Base-by-base conservation (phyloP, 805 yeast species). In the Lipomyces oligophaga region DNA sequence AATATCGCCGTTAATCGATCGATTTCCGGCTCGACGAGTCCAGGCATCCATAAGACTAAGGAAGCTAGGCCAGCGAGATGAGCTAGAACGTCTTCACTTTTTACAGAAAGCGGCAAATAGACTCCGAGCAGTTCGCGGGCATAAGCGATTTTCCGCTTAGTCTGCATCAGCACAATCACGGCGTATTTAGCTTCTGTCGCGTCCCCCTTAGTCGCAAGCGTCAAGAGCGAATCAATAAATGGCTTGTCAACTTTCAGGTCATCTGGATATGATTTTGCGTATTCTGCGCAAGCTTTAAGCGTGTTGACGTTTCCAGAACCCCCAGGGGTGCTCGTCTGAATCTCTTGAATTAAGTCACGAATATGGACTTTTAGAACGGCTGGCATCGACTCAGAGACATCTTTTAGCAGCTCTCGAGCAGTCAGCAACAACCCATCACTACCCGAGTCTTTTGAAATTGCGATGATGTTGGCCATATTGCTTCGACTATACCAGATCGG, bases 151-250 rank as follows among this genome's bases (percentile, higher is more conserved):
- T 72, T 72, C 40, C 66, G 66, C 2, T 70, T 63, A 2, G 73
- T 64, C n/a, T 77, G 67, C 2, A 78, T 72, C 5, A 85, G 51
- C 5, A 84, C 65, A 59, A 78, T 80, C 6, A 78, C 67, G 0
- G 89, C 74, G 60, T 80, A 84, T 58, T 73, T 78, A 0, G 90
- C 81, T 57, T 81, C 86, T 7, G 58, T 34, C 1, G 85, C 78
- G 2, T 75, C 64, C 0, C 90, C 90, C 1, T 59, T 55, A 0
- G 67, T 52, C 0, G 83, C 76, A 22, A 81, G 64, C 1, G 65
- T 61, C 35, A 70, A 66, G 38, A 86, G 62, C 11, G 67, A 64
- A 6, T 73, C 72, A 13, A 68, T 55, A 52, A 81, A 78, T 3
- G 58, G 59, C 7, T 67, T 69, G 19, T 71, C 69, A n/a, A 66